phyloP scores from a whole-genome alignment of 192 early-diverging fungal species.

The Coemansia sp. region DNA sequence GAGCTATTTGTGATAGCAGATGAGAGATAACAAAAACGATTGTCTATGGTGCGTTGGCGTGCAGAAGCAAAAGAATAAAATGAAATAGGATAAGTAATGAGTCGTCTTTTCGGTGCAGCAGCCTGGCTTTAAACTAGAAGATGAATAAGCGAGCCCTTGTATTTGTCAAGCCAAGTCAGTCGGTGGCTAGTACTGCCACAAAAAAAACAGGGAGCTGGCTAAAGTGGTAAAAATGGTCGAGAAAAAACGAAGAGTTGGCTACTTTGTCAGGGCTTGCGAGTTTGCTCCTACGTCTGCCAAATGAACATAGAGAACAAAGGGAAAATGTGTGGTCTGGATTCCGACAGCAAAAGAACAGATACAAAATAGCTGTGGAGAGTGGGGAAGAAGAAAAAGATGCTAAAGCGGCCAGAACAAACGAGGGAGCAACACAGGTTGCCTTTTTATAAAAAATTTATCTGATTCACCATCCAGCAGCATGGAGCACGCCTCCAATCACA shows the following conservation, averaged over 20 bases:
- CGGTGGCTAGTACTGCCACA: neutral
- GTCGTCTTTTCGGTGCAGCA: neutral
- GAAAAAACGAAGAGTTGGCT: neutral
- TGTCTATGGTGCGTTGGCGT: neutral
- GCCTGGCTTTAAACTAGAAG: neutral
- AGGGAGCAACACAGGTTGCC: neutral
- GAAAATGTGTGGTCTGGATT: neutral
- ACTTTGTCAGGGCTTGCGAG: neutral
- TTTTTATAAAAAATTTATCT: conserved; percentile 1
- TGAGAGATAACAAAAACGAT: conserved; percentile 10
- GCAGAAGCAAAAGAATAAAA: neutral
- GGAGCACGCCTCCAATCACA: conserved; percentile 2
- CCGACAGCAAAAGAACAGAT: neutral
- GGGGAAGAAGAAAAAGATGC: neutral
- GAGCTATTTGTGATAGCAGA: neutral
- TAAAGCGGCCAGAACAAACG: conserved; percentile 1
- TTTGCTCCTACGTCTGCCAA: neutral
- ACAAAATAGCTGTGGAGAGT: neutral
- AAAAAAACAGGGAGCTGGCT: neutral
- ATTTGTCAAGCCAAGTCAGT: neutral
- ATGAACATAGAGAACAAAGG: neutral
- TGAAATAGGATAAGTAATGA: neutral
- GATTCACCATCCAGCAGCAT: conserved; percentile 3
- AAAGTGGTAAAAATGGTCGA: neutral
- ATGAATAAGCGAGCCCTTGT: neutral